These are phyloP conservation scores for Aspergillus felis DNA, from an alignment of 2,329 filamentous ascomycete species.

Conservation along the genomic window DNA sequence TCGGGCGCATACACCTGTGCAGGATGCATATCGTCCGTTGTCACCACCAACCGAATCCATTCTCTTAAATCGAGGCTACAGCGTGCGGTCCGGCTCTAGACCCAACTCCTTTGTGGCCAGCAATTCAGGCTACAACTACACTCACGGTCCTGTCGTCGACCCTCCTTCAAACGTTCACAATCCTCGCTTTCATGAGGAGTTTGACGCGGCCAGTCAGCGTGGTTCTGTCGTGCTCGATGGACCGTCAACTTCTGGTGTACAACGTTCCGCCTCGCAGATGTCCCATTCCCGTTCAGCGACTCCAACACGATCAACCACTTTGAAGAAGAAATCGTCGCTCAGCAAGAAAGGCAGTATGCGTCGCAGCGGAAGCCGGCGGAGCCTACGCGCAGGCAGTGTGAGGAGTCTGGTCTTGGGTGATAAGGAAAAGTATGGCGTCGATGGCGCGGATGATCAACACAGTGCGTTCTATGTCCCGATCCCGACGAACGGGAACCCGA, in stretches of 20 bases:
- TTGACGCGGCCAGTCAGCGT: constrained; percentile 32
- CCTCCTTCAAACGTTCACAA: constrained; percentile 31
- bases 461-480: constrained; percentile 89
- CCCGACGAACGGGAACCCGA: constrained; percentile 80
- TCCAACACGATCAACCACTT: constrained; percentile 61
- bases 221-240: constrained; percentile 32
- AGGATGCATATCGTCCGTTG: constrained; percentile 34
- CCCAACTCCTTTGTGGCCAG: constrained; percentile 40
- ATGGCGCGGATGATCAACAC: constrained; percentile 60
- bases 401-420: constrained; percentile 72
- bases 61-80: constrained; percentile 31
- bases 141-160: constrained; percentile 30
- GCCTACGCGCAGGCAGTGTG: constrained; percentile 81
- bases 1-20: constrained; percentile 37
- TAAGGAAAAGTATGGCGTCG: constrained; percentile 44
- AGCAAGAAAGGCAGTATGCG: constrained; percentile 70
- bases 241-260: constrained; percentile 24
- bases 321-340: constrained; percentile 84
- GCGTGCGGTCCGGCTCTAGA: constrained; percentile 31
- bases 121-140: constrained; percentile 34
- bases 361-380: constrained; percentile 75
- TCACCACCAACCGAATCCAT: constrained; percentile 27
- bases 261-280: constrained; percentile 40
- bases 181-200: constrained; percentile 38
- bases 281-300: constrained; percentile 39